These are phyloP conservation scores for Saccharomycopsis guyanensis DNA, from an alignment of 805 yeast genomes.

Conservation along the genomic window DNA sequence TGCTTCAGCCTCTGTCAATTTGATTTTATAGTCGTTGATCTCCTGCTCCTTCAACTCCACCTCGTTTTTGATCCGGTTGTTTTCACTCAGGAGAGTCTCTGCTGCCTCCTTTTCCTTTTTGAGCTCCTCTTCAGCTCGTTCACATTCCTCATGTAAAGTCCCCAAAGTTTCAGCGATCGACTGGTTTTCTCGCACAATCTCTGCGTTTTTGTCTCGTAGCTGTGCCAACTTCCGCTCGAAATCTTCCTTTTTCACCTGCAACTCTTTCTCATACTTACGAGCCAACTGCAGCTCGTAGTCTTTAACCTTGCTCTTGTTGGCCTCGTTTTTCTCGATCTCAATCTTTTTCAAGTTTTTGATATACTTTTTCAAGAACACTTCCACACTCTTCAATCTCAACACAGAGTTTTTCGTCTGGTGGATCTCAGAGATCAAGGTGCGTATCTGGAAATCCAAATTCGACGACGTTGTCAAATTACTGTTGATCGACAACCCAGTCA, in stretches of 20 bases:
- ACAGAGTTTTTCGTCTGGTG: constrained; percentile 54
- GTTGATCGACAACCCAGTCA: constrained; percentile 51
- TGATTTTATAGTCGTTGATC: constrained; percentile 10
- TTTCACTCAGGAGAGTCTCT: constrained; percentile 1
- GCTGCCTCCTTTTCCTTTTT: not conserved
- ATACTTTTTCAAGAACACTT: constrained; percentile 46
- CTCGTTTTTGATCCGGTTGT: constrained; percentile 9
- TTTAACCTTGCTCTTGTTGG: constrained; percentile 19
- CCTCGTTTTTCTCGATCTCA: constrained; percentile 20
- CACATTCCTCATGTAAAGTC: constrained; percentile 25
- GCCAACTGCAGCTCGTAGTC: constrained; percentile 19
- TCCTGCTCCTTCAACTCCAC: constrained; percentile 7
- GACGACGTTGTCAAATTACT: constrained; percentile 52
- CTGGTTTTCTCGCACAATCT: constrained; percentile 12
- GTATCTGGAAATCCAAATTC: constrained; percentile 47
- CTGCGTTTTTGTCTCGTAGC: constrained; percentile 6
- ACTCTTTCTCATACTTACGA: constrained; percentile 16
- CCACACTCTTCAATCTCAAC: constrained; percentile 46
- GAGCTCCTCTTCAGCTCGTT: constrained; percentile 19
- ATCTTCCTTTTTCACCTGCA: constrained; percentile 12
- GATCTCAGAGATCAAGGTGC: constrained; percentile 45
- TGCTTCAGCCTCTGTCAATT: constrained; percentile 7
- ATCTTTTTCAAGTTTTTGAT: constrained; percentile 23
- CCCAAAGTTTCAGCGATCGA: constrained; percentile 20
- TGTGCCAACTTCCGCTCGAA: constrained; percentile 11